Base-by-base conservation (phyloP, 768 basidiomycete species). In the Strobilomyces confusus region DNA sequence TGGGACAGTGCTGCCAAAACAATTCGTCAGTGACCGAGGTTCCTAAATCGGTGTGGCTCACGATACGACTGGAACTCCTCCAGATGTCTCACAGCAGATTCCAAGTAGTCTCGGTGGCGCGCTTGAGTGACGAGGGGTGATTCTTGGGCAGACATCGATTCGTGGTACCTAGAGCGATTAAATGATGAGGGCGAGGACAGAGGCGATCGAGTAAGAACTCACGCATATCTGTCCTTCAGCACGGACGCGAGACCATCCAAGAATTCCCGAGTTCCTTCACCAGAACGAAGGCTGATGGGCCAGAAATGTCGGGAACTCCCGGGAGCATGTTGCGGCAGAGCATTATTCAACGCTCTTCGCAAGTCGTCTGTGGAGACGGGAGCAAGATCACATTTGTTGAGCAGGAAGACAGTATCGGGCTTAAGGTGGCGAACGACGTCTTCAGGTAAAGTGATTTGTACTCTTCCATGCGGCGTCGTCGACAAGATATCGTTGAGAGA, bases 321-420 rank as follows among this genome's bases (percentile, higher is more conserved):
- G 1, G 36, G 20, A 20, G 22, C 34, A 9, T 50, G 49, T 41
- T 23, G 55, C 42, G 34, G 62, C 0, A 66, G 42, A 23, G 52
- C 52, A n/a, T 55, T 37, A n/a, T 48, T 45, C 34, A 64, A 38
- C 13, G 73, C 67, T 29, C 48, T 29, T 23, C n/a, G 42, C 17
- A 69, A 32, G 23, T 52, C 40, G 20, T 46, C 34, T 11, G 44
- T 8, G 19, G 51, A 41, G 38, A 48, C 43, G 22, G 51, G 63
- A 22, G 75, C 53, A 5, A 87, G 69, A 63, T 95, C 93, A 7
- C 71, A 71, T 72, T 95, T 95, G 72, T 95, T 95, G 59, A 93
- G 69, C 7, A 95, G 69, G 45, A 94, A 73, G 42, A 84, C 73
- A 0, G 92, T 92, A 29, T 79, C 63, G 4, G 75, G 66, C 9